Conservation (phyloP, 2,329 filamentous ascomycete genomes). For the Neofusicoccum sp. region DNA sequence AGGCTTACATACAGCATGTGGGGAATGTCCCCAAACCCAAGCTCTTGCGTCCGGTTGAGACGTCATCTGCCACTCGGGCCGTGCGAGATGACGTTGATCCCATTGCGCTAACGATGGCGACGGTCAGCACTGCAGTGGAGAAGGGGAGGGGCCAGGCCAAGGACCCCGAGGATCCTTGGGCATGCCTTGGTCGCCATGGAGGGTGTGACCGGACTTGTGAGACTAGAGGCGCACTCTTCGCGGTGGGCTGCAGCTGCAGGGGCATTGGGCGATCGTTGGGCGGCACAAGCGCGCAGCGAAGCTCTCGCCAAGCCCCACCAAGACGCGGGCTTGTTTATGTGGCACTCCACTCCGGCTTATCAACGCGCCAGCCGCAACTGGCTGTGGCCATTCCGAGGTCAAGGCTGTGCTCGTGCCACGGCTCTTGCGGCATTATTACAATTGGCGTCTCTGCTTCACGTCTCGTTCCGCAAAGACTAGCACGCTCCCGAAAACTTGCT, state of each 20-base stretch:
- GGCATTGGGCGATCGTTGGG: neutral
- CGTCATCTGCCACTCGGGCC: neutral
- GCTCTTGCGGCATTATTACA: neutral
- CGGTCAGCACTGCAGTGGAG: neutral
- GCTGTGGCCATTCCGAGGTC: too few species aligned
- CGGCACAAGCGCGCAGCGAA: constrained; percentile 6
- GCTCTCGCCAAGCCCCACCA: constrained; percentile 12
- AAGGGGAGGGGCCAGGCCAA: neutral
- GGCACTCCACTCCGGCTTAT: neutral
- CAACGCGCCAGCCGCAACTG: neutral
- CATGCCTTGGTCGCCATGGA: neutral
- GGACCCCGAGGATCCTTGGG: neutral
- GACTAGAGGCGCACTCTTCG: neutral
- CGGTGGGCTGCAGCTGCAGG: neutral
- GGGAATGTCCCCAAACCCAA: neutral
- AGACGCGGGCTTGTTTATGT: neutral
- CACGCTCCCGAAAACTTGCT: too few species aligned
- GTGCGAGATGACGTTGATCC: constrained; percentile 4
- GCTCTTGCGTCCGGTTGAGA: neutral
- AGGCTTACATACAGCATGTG: constrained; percentile 1
- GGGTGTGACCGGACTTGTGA: neutral
- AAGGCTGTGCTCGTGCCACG: too few species aligned
- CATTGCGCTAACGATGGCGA: neutral
- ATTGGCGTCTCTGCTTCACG: neutral
- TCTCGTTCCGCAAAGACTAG: neutral